Evolutionary conservation across 208 protist species (phyloP), one percentile per base, ranked within the genome.

Genomic region (Leishmania gerbilli): DNA sequence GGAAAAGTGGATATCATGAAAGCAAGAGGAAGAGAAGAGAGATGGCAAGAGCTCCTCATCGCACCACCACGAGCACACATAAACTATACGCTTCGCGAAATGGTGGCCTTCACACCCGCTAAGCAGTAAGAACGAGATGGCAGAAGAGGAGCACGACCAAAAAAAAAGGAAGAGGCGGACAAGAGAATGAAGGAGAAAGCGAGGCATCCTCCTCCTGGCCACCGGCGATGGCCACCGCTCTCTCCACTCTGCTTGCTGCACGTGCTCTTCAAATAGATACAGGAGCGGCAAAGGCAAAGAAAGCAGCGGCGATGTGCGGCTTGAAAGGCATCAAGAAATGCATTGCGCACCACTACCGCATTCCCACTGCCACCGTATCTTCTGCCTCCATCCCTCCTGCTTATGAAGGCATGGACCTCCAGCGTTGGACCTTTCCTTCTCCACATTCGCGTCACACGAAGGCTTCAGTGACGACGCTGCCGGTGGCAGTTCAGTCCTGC

Each of bases 401-500:
- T 21, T 74, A 55, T 13, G 69, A 9, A 19, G 45, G 69, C 19
- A 37, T 51, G 21, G 69, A 53, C n/a, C 21, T 17, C 27, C 13
- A 53, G 40, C 40, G 40, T 62, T 58, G 9, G 9, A 47, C 53
- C 51, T 45, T 62, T 56, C 31, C 72, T 27, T 31, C 49, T 8
- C 27, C 49, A n/a, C 34, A 27, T 19, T 51, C 15, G 17, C 37
- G 56, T 49, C 40, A 37, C 74, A 53, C 31, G 56, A 34, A 42
- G 19, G 17, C 69, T 27, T 55, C 80, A 84, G 75, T 79, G 60
- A 76, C 17, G 81, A 80, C n/a, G 67, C 47, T 49, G 78, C 47
- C 34, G 74, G 21, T 80, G 58, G 69, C 56, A 72, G 81, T 82
- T 91, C 85, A 91, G 60, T 80, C 79, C 69, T 88, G 84, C 60